Conservation (phyloP, 163 green algal genomes). For the Scenedesmus sp. region DNA sequence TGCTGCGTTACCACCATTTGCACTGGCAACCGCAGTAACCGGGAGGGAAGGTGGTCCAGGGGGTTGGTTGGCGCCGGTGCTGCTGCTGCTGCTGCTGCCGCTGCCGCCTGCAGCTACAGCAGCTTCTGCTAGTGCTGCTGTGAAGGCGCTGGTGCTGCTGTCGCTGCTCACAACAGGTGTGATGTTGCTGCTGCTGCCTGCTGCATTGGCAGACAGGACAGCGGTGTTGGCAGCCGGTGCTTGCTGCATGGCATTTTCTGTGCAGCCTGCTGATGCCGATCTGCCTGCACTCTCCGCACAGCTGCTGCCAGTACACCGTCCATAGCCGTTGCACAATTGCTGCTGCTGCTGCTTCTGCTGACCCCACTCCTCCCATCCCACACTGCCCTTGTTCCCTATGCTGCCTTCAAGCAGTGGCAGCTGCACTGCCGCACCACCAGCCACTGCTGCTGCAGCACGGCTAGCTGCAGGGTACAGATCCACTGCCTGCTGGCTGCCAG, state of each 20-base stretch:
- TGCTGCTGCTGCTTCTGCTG: constrained; percentile 34
- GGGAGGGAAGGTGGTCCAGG: not conserved
- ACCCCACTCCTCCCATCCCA: constrained; percentile 51
- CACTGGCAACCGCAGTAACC: not conserved
- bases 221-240: not conserved
- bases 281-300: not conserved
- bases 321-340: constrained; percentile 2
- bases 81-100: not conserved
- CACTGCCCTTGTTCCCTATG: constrained; percentile 23
- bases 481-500: constrained; percentile 4
- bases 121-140: constrained; percentile 24
- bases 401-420: not conserved
- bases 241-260: not conserved
- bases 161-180: not conserved
- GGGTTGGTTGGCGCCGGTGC: not conserved
- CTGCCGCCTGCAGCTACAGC: not conserved
- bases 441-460: not conserved
- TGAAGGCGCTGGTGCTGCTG: not conserved
- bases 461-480: constrained; percentile 37
- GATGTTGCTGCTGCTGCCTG: constrained; percentile 1
- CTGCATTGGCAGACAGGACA: not conserved
- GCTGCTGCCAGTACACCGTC: constrained; percentile 30
- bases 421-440: not conserved
- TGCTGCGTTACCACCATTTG: constrained; percentile 1
- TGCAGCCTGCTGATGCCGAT: not conserved